Conservation (phyloP, 2,329 filamentous ascomycete species). For the Neonectria neomacrospora region DNA sequence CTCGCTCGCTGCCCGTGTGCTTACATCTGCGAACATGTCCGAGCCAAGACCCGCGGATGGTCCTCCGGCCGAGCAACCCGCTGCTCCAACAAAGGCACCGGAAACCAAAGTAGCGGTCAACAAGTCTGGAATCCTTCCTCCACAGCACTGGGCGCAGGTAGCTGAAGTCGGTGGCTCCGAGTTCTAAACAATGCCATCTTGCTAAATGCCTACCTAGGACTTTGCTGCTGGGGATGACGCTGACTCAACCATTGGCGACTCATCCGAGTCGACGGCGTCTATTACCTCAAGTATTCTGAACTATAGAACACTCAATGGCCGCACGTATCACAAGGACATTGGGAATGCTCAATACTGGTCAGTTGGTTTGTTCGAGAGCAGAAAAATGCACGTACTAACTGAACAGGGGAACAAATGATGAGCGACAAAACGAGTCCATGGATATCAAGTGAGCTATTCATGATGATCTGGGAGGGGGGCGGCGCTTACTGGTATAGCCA, state of each 20-base stretch:
- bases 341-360: conserved; percentile 34
- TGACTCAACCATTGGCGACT: conserved; percentile 22
- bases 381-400: neutral
- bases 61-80: neutral
- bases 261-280: conserved; percentile 21
- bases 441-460: conserved; percentile 24
- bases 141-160: conserved; percentile 30
- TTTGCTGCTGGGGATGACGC: conserved; percentile 17
- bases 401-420: conserved; percentile 28
- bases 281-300: conserved; percentile 30
- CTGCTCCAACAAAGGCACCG: neutral
- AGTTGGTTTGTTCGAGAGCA: rapidly evolving
- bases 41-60: neutral
- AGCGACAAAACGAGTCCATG: conserved; percentile 36
- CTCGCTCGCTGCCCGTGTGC: neutral
- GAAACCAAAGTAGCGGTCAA: neutral
- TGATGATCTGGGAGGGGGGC: rapidly evolving
- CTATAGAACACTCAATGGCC: conserved; percentile 32
- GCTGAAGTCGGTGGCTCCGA: conserved; percentile 18
- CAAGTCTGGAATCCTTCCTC: conserved; percentile 25
- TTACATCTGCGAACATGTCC: neutral
- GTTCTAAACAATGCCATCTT: neutral
- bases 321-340: conserved; percentile 31
- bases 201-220: conserved; percentile 1
- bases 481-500: conserved; percentile 21